phyloP scores from a whole-genome alignment of 2,329 filamentous ascomycete species.

The Sordariomycetes sp. region DNA sequence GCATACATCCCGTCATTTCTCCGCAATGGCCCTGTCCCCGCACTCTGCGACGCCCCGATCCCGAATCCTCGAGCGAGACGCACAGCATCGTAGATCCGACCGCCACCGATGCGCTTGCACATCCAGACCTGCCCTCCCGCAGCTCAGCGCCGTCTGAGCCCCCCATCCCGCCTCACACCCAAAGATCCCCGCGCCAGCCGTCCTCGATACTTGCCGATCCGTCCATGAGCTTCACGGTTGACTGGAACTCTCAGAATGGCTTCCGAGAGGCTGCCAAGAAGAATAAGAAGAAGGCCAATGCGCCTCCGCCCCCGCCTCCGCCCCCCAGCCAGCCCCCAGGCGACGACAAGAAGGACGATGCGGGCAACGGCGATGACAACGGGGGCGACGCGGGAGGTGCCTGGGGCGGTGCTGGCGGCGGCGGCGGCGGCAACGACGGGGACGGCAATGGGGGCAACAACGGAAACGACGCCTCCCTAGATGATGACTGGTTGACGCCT shows the following conservation, averaged over 20 bases:
- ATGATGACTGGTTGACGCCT: conserved; percentile 41
- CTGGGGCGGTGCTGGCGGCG: conserved; percentile 5
- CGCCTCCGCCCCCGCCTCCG: background rate
- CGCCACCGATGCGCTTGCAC: conserved; percentile 2
- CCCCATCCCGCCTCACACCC: background rate
- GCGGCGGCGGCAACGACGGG: background rate
- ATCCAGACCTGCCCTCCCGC: background rate
- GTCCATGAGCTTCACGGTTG: conserved; percentile 11
- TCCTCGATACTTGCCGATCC: conserved; percentile 4
- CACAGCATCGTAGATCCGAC: background rate
- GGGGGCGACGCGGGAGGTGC: conserved; percentile 20
- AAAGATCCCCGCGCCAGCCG: background rate
- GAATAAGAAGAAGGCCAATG: conserved; percentile 9
- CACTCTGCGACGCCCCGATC: background rate
- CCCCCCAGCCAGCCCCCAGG: conserved; percentile 1
- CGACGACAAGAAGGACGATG: conserved; percentile 13
- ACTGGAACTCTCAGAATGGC: conserved; percentile 11
- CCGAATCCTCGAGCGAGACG: background rate
- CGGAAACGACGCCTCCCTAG: conserved; percentile 13
- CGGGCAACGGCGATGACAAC: conserved; percentile 13
- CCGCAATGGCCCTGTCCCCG: background rate
- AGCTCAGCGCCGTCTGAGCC: background rate
- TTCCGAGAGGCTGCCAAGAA: conserved; percentile 11
- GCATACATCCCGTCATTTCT: background rate
- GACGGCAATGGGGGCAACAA: conserved; percentile 12